These are phyloP conservation scores for Castanea mollissima DNA, from an alignment of 306 rosid genomes.

Conservation along the genomic window DNA sequence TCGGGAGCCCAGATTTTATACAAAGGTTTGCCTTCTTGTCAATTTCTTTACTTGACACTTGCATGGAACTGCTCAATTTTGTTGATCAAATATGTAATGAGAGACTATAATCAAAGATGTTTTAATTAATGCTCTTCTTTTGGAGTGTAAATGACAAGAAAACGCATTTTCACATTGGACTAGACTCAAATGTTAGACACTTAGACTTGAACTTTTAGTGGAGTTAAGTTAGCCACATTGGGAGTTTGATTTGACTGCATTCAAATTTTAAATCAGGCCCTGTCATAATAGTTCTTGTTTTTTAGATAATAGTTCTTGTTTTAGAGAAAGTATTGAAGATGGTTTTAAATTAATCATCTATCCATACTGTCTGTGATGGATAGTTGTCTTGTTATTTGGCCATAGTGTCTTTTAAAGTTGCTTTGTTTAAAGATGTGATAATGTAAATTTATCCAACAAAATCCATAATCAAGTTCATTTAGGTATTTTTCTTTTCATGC, in stretches of 20 bases:
- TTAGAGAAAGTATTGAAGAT: neutral
- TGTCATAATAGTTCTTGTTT: neutral
- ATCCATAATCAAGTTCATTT: too few species aligned
- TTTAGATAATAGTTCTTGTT: neutral
- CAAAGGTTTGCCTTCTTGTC: conserved; percentile 59
- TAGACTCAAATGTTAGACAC: neutral
- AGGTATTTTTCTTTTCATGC: too few species aligned
- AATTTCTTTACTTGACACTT: neutral
- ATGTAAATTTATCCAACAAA: neutral
- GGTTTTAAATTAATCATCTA: neutral
- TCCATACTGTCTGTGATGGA: neutral
- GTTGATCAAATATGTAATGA: neutral
- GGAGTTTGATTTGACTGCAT: neutral
- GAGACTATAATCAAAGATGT: too few species aligned
- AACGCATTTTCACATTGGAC: neutral
- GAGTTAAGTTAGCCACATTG: neutral
- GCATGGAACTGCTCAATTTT: neutral
- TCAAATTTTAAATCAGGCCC: neutral
- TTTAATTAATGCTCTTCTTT: neutral
- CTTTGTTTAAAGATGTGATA: neutral
- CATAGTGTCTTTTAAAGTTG: neutral
- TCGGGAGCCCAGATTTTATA: conserved; percentile 89
- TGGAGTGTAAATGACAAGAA: neutral
- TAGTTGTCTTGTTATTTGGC: neutral
- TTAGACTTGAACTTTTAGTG: neutral